phyloP scores from a whole-genome alignment of 1,139 yeast species.

The Blastobotrys buckinghamii region DNA sequence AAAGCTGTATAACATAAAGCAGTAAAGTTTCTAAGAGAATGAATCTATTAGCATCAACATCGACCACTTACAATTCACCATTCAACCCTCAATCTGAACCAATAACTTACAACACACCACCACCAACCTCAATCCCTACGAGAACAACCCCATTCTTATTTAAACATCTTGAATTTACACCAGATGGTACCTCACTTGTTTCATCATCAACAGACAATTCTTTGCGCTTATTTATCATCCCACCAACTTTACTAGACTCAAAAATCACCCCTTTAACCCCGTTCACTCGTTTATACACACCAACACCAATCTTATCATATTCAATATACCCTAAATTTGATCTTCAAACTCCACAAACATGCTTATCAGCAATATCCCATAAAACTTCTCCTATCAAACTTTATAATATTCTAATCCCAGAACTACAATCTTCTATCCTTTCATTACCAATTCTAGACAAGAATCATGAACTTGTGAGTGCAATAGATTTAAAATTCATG shows the following conservation, averaged over 20 bases:
- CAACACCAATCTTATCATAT: conserved; percentile 23
- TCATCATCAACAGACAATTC: conserved; percentile 29
- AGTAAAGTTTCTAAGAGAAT: too few species aligned
- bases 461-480: conserved; percentile 18
- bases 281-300: conserved; percentile 21
- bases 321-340: conserved; percentile 26
- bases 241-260: conserved; percentile 23
- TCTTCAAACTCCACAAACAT: conserved; percentile 18
- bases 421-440: conserved; percentile 14
- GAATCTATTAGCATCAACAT: too few species aligned
- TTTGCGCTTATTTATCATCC: conserved; percentile 28
- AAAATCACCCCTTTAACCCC: conserved; percentile 21
- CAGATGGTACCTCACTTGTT: conserved; percentile 30
- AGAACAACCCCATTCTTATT: not conserved
- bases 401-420: conserved; percentile 18
- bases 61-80: too few species aligned
- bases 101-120: too few species aligned
- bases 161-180: conserved; percentile 26
- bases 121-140: too few species aligned
- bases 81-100: too few species aligned
- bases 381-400: conserved; percentile 29
- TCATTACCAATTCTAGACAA: conserved; percentile 23
- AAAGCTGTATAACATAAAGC: too few species aligned
- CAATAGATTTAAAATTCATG: conserved; percentile 17
- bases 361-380: conserved; percentile 23